A percentile compares a stretch with the other conserved stretches of the same genome.
Conservation (phyloP, 805 yeast genomes). For the Candida maris region DNA sequence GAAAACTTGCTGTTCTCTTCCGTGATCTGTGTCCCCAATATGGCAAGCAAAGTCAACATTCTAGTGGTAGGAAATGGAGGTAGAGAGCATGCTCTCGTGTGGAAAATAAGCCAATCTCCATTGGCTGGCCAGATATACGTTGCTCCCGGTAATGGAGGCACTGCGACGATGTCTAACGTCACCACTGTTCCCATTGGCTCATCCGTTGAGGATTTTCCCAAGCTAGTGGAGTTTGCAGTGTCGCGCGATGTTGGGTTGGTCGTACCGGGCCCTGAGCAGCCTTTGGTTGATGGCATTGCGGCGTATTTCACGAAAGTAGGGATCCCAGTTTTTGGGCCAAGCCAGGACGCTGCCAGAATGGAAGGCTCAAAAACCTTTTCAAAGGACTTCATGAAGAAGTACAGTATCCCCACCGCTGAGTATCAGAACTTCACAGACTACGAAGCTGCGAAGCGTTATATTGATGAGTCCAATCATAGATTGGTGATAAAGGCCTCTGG, state of each 20-base stretch:
- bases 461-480: constrained; percentile 60
- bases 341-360: constrained; percentile 82
- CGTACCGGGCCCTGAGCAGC: constrained; percentile 99
- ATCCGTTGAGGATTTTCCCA: constrained; percentile 61
- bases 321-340: constrained; percentile 96
- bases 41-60: constrained; percentile 43
- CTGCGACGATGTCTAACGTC: constrained; percentile 55
- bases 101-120: constrained; percentile 82
- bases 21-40: too few relatives aligned
- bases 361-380: constrained; percentile 97
- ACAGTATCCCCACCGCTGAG: constrained; percentile 90
- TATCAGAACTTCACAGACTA: constrained; percentile 78
- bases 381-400: constrained; percentile 88
- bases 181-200: constrained; percentile 68
- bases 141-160: constrained; percentile 98
- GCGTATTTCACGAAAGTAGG: constrained; percentile 73
- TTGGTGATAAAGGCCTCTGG: constrained; percentile 97
- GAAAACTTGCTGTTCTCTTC: too few relatives aligned
- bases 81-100: constrained; percentile 94
- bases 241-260: constrained; percentile 67
- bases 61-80: constrained; percentile 97
- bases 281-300: constrained; percentile 90
- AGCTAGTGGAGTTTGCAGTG: constrained; percentile 70
- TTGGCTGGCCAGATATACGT: constrained; percentile 72
- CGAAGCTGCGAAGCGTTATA: constrained; percentile 70